These are phyloP conservation scores for Starmerella vitae DNA, from an alignment of 805 yeast species.

Conservation along the genomic window DNA sequence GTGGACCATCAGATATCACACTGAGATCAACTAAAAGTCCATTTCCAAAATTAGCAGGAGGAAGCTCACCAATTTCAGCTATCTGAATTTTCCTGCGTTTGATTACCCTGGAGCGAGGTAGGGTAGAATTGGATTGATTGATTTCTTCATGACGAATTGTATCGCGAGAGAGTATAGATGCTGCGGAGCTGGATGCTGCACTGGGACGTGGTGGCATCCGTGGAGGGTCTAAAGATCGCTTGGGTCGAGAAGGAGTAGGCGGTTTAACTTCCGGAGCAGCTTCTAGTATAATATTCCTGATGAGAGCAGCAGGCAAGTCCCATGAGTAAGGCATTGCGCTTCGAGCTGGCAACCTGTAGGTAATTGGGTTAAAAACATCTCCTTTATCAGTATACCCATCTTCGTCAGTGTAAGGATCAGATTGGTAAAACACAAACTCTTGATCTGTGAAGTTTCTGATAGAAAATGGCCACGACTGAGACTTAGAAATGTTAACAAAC, in stretches of 20 bases:
- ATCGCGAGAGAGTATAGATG: conserved; percentile 1
- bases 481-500: conserved; percentile 59
- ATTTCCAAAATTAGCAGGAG: conserved; percentile 56
- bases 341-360: conserved; percentile 68
- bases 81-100: conserved; percentile 52
- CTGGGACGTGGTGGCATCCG: background rate
- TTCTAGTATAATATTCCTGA: conserved; percentile 65
- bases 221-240: conserved; percentile 1
- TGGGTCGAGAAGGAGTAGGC: background rate
- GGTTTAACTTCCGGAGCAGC: conserved; percentile 33
- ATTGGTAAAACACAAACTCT: conserved; percentile 78
- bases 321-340: conserved; percentile 98
- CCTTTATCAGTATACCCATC: conserved; percentile 39
- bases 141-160: background rate
- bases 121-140: background rate
- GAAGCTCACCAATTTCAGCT: conserved; percentile 83
- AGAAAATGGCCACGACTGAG: conserved; percentile 85
- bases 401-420: conserved; percentile 56
- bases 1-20: conserved; percentile 93
- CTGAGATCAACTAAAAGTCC: conserved; percentile 63
- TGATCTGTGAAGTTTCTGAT: conserved; percentile 76
- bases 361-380: conserved; percentile 61
- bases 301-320: conserved; percentile 86
- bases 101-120: background rate
- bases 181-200: conserved; percentile 1